Base-by-base conservation (phyloP, 768 basidiomycete genomes). In the Kwoniella bestiolae region DNA sequence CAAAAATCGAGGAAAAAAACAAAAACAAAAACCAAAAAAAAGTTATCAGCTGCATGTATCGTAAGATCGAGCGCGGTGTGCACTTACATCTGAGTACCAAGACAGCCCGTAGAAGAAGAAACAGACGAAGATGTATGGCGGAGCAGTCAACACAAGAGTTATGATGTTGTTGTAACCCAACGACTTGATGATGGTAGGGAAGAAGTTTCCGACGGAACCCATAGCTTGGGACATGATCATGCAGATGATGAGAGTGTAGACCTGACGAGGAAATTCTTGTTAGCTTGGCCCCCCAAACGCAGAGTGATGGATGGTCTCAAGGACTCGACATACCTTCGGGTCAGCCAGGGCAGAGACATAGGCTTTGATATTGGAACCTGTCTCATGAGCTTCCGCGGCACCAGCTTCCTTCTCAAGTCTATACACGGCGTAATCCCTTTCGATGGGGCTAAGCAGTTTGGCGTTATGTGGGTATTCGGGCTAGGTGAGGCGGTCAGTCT, bases 381-480 rank as follows among this genome's bases (percentile, higher is more conserved):
- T 34, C 6, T 65, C 68, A 28, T 53, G 31, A 0, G 34, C 68
- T 46, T 72, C 68, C 0, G 52, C 58, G 2, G 58, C 71, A 31
- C 71, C 71, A 5, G 68, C 56, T 45, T 72, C 71, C n/a, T 34
- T 21, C 56, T 69, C 71, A 12, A 72, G 35, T 14, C 71, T 35
- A 65, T 66, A 72, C 12, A 72, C 71, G 1, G 71, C 71, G n/a
- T 64, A 57, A n/a, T 69, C 68, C 28, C 68, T 28, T 50, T 72
- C 62, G 14, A 63, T 26, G 16, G 65, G 68, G 5, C 21, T 53
- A 11, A 72, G 59, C 1, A 69, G 38, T 21, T 46, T 38, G 47
- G 71, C 71, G 38, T 72, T 69, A 55, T 72, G 52, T 12, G 71
- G 71, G 60, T 69, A 72, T 60, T 72, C 70, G 11, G 65, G 65